Conservation (phyloP, 78 protist genomes). For the Speleostelium caveatum region DNA sequence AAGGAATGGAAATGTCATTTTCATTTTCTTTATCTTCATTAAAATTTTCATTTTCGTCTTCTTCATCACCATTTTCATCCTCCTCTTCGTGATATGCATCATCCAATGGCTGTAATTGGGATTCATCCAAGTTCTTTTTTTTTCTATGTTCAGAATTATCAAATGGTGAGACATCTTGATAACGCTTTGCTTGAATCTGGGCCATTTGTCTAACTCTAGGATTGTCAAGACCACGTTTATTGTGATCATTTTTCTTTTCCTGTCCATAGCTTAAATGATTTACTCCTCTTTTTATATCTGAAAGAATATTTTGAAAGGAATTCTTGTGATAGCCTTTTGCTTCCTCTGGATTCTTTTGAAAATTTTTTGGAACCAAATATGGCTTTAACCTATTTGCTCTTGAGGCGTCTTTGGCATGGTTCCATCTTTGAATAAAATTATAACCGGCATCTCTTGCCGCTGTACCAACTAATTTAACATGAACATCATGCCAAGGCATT, state of each 20-base stretch:
- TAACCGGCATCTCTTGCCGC: slow-evolving; percentile 88
- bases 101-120: too few species aligned
- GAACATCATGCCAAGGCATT: slow-evolving; percentile 97
- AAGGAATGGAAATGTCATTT: not conserved
- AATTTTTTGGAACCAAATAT: slow-evolving; percentile 22
- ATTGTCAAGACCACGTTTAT: slow-evolving; percentile 13
- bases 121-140: not conserved
- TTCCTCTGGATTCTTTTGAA: not conserved
- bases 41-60: not conserved
- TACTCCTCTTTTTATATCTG: slow-evolving; percentile 10
- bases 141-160: not conserved
- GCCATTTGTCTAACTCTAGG: slow-evolving; percentile 3
- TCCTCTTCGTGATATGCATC: too few species aligned
- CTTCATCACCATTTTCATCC: not conserved
- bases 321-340: not conserved
- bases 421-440: slow-evolving; percentile 92
- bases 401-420: slow-evolving; percentile 39
- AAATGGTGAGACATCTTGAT: not conserved
- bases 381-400: slow-evolving; percentile 35
- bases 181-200: not conserved
- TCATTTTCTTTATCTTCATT: slow-evolving; percentile 1
- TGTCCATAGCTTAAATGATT: slow-evolving; percentile 13
- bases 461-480: slow-evolving; percentile 69
- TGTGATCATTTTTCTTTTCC: not conserved
- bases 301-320: not conserved